Percentiles rank a stretch among this genome's conserved stretches.
These are phyloP conservation scores for Sordaria brevicollis DNA, from an alignment of 495 filamentous ascomycete genomes.

Conservation along the genomic window DNA sequence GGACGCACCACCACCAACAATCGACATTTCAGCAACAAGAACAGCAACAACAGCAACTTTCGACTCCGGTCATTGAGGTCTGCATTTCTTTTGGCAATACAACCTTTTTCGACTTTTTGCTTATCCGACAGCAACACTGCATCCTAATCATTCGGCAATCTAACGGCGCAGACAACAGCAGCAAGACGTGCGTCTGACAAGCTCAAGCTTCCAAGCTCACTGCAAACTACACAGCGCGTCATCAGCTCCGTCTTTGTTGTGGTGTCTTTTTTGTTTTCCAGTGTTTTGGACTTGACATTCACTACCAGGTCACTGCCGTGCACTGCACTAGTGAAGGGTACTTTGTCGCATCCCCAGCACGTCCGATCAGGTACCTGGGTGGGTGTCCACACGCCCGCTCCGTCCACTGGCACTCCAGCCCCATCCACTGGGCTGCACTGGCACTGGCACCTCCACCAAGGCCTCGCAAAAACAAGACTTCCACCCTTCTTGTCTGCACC, in stretches of 20 bases:
- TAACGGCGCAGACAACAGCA: background rate
- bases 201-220: too few species aligned
- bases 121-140: background rate
- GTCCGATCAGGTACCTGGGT: slow-evolving; percentile 16
- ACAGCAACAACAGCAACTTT: background rate
- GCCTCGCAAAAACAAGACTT: slow-evolving; percentile 25
- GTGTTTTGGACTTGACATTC: background rate
- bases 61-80: background rate
- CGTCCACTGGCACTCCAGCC: slow-evolving; percentile 8
- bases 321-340: slow-evolving; percentile 17
- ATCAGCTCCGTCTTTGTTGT: background rate
- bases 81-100: background rate
- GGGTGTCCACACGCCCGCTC: slow-evolving; percentile 15
- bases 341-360: slow-evolving; percentile 15
- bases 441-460: slow-evolving; percentile 18
- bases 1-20: background rate
- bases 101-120: background rate
- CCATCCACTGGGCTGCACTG: slow-evolving; percentile 7
- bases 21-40: background rate
- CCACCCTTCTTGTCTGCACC: slow-evolving; percentile 5
- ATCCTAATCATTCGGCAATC: background rate
- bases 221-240: background rate
- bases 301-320: too few species aligned
- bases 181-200: background rate
- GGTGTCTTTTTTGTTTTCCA: background rate